phyloP scores from a whole-genome alignment of 2,329 filamentous ascomycete genomes.

The Phialocephala subalpina region DNA sequence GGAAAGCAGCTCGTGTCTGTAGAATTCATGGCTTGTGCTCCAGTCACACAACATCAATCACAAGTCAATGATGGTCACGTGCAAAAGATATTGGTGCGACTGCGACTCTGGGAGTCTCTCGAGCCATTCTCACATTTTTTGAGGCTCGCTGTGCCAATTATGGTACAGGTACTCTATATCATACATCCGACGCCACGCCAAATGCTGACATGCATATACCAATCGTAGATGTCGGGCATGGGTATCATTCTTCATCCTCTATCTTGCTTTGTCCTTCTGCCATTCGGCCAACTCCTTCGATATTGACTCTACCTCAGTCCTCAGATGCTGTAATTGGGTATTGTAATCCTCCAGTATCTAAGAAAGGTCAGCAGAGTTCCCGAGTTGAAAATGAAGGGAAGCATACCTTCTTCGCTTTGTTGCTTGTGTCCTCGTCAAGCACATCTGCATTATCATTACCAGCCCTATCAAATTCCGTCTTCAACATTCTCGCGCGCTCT shows the following conservation, averaged over 20 bases:
- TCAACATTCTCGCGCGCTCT: slow-evolving; percentile 75
- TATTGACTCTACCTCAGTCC: slow-evolving; percentile 65
- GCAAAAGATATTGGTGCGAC: neutral
- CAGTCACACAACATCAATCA: neutral
- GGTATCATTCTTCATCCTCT: slow-evolving; percentile 27
- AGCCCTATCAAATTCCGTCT: slow-evolving; percentile 76
- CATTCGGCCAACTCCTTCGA: slow-evolving; percentile 61
- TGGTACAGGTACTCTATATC: slow-evolving; percentile 4
- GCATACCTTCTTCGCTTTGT: slow-evolving; percentile 77
- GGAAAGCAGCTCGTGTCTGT: neutral
- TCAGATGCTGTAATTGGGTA: slow-evolving; percentile 79
- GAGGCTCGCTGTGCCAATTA: neutral
- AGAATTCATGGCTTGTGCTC: no score
- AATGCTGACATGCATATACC: slow-evolving; percentile 17
- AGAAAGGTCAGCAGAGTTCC: slow-evolving; percentile 29
- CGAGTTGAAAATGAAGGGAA: slow-evolving; percentile 23
- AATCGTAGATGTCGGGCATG: slow-evolving; percentile 23
- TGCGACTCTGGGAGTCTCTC: neutral
- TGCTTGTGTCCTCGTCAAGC: slow-evolving; percentile 74
- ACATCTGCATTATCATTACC: slow-evolving; percentile 62
- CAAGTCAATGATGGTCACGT: neutral
- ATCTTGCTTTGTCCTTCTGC: slow-evolving; percentile 48
- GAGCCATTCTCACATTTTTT: neutral
- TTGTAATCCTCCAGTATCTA: slow-evolving; percentile 84
- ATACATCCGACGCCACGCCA: slow-evolving; percentile 3